These are phyloP conservation scores for Inonotus hispidus DNA, from an alignment of 1,284 basidiomycete species.

Conservation along the genomic window DNA sequence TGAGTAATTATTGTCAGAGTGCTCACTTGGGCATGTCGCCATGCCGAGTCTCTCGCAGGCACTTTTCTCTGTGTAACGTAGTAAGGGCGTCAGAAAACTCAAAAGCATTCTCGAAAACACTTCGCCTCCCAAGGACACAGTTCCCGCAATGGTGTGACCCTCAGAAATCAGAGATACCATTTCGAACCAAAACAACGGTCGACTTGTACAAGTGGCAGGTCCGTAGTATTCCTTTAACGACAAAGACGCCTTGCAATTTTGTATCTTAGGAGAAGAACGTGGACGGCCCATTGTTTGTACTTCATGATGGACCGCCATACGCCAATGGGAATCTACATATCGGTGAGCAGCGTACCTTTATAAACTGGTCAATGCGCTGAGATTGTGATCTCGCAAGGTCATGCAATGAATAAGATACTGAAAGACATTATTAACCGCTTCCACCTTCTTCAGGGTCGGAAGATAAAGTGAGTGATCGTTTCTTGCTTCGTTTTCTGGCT, in stretches of 20 bases:
- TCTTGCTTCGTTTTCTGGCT: not conserved
- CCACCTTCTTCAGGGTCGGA: slow-evolving; percentile 72
- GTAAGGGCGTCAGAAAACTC: slow-evolving; percentile 1
- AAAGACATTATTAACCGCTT: slow-evolving; percentile 97
- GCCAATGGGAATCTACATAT: slow-evolving; percentile 96
- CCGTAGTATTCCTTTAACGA: slow-evolving; percentile 23
- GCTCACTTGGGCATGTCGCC: not conserved
- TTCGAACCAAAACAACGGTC: slow-evolving; percentile 64
- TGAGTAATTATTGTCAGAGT: not conserved
- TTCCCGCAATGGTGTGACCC: slow-evolving; percentile 79
- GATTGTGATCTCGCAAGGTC: slow-evolving; percentile 48
- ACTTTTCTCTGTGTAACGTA: not conserved
- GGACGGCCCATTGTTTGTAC: slow-evolving; percentile 67
- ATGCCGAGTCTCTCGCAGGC: slow-evolving; percentile 5
- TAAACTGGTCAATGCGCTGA: not conserved
- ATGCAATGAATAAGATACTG: slow-evolving; percentile 94
- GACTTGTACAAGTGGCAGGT: slow-evolving; percentile 90
- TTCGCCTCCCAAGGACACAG: slow-evolving; percentile 79
- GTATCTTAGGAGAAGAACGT: slow-evolving; percentile 54
- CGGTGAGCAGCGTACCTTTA: slow-evolving; percentile 46
- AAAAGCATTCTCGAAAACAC: slow-evolving; percentile 55
- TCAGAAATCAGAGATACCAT: slow-evolving; percentile 54
- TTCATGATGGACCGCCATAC: slow-evolving; percentile 97
- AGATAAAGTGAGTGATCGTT: slow-evolving; percentile 60
- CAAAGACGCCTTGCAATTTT: slow-evolving; percentile 4